These are phyloP conservation scores for Metarhizium rileyi DNA, from an alignment of 2,329 filamentous ascomycete species.

Conservation along the genomic window DNA sequence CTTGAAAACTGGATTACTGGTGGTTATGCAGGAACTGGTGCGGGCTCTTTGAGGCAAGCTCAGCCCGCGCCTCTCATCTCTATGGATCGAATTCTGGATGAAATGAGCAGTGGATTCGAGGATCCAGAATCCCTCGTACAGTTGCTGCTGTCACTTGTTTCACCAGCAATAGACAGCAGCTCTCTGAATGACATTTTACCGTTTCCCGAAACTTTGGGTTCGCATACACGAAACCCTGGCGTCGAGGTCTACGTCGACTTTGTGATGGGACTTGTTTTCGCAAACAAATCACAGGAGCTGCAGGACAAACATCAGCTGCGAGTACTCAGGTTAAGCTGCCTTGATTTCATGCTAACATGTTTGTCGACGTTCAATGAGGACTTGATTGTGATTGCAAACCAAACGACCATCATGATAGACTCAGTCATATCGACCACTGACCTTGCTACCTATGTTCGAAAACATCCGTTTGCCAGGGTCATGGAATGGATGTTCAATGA, in stretches of 20 bases:
- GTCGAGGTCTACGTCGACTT: constrained; percentile 93
- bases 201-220: constrained; percentile 79
- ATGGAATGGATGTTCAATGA: constrained; percentile 99
- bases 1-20: constrained; percentile 74
- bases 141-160: constrained; percentile 62
- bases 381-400: constrained; percentile 74
- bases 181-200: constrained; percentile 66
- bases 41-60: constrained; percentile 21
- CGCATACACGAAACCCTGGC: constrained; percentile 64
- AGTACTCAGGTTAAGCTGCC: constrained; percentile 66
- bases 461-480: constrained; percentile 87
- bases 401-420: constrained; percentile 67
- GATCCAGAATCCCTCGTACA: constrained; percentile 77
- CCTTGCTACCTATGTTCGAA: constrained; percentile 67
- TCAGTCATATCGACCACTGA: constrained; percentile 63
- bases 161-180: constrained; percentile 51
- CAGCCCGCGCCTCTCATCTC: constrained; percentile 28
- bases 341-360: constrained; percentile 74
- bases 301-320: constrained; percentile 59
- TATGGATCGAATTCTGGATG: constrained; percentile 60
- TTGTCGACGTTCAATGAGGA: constrained; percentile 89
- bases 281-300: constrained; percentile 54
- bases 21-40: constrained; percentile 32
- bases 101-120: constrained; percentile 71
- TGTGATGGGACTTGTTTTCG: constrained; percentile 69